phyloP scores from a whole-genome alignment of 2,329 filamentous ascomycete species.

The Colletotrichum tropicale region DNA sequence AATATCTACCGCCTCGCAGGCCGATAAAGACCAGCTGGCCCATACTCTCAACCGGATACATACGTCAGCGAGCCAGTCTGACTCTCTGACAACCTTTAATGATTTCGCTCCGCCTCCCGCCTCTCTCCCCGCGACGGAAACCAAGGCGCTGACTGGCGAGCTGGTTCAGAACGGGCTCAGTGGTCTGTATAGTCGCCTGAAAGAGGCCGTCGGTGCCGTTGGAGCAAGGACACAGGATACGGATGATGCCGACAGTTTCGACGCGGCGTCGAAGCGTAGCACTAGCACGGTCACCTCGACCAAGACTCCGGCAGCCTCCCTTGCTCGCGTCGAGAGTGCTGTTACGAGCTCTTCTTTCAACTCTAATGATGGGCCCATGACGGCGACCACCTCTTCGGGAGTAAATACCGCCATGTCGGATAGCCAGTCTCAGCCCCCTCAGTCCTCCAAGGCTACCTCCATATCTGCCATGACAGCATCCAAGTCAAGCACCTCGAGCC shows the following conservation, averaged over 20 bases:
- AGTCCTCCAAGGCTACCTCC: constrained; percentile 53
- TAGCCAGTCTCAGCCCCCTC: constrained; percentile 41
- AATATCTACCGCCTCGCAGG: constrained; percentile 40
- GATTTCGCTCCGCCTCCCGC: constrained; percentile 79
- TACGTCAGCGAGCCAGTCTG: constrained; percentile 83
- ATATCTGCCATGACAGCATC: constrained; percentile 49
- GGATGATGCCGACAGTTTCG: constrained; percentile 48
- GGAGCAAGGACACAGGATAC: constrained; percentile 49
- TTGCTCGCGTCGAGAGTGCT: constrained; percentile 45
- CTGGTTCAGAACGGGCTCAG: constrained; percentile 85
- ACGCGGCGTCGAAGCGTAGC: constrained; percentile 47
- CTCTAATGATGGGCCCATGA: constrained; percentile 37
- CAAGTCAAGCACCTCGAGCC: constrained; percentile 44
- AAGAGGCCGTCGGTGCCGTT: constrained; percentile 77
- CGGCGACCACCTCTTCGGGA: constrained; percentile 42
- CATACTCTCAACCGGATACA: constrained; percentile 88
- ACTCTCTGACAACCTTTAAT: constrained; percentile 89
- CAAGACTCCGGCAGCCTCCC: constrained; percentile 43
- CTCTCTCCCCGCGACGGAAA: constrained; percentile 63
- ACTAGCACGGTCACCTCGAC: constrained; percentile 45
- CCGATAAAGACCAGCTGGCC: constrained; percentile 76
- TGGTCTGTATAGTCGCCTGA: constrained; percentile 85
- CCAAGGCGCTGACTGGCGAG: constrained; percentile 73
- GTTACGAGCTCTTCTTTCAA: constrained; percentile 33
- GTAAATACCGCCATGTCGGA: constrained; percentile 38